These are phyloP conservation scores for Argentina anserina DNA, from an alignment of 306 rosid species.

Conservation along the genomic window DNA sequence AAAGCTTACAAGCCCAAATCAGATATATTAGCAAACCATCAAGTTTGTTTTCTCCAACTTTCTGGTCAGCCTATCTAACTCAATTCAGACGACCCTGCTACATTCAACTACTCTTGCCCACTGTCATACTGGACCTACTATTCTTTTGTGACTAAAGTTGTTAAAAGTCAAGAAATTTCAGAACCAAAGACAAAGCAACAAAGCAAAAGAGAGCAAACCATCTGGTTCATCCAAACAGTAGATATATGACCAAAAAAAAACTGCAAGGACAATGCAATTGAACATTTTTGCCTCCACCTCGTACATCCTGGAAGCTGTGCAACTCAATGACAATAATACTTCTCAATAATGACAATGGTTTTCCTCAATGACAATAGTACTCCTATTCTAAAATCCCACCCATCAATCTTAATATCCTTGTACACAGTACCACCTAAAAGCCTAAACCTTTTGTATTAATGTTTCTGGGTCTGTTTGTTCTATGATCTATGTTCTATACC, in stretches of 20 bases:
- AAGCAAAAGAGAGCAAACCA: conserved; percentile 37
- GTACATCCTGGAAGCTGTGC: background rate
- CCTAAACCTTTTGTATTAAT: background rate
- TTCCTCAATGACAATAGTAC: background rate
- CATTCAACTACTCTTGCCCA: conserved; percentile 19
- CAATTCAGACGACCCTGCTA: background rate
- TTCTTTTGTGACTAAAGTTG: conserved; percentile 20
- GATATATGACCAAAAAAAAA: background rate
- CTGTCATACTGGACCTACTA: conserved; percentile 1
- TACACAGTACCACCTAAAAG: background rate
- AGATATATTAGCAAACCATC: background rate
- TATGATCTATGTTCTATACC: background rate
- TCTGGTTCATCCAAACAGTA: background rate
- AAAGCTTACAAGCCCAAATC: background rate
- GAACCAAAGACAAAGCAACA: conserved; percentile 37
- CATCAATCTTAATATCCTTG: background rate
- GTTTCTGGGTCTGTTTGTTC: background rate
- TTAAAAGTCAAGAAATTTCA: conserved; percentile 18
- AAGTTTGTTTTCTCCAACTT: background rate
- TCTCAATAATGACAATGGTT: no score
- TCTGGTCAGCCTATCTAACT: background rate
- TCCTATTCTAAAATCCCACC: background rate
- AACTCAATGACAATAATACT: background rate
- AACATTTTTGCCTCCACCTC: background rate
- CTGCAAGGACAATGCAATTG: background rate